Percentiles rank a stretch among this genome's conserved stretches.
Evolutionary conservation across 805 yeast genomes (phyloP).

Genomic region (Jamesozyma rosinii): DNA sequence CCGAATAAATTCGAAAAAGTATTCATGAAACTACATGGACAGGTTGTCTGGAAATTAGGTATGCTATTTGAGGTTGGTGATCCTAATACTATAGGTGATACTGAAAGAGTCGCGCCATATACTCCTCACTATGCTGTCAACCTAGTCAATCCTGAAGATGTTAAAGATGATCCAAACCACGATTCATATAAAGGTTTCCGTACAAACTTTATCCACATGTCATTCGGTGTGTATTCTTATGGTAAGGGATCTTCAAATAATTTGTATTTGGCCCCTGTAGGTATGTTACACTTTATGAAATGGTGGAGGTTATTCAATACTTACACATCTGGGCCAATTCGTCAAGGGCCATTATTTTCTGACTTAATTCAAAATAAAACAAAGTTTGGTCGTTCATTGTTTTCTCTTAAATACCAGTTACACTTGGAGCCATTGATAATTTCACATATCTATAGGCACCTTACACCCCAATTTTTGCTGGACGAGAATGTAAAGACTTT

Average conservation of each 20-base stretch:
- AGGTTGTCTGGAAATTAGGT: slow-evolving; percentile 73
- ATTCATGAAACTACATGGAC: slow-evolving; percentile 53
- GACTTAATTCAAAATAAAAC: slow-evolving; percentile 36
- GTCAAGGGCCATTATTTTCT: slow-evolving; percentile 61
- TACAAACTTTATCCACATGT: slow-evolving; percentile 53
- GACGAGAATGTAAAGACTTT: slow-evolving; percentile 35
- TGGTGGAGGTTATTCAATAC: slow-evolving; percentile 83
- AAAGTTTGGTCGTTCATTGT: slow-evolving; percentile 60
- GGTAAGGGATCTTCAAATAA: slow-evolving; percentile 46
- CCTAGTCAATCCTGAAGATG: slow-evolving; percentile 47
- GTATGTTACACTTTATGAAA: slow-evolving; percentile 52
- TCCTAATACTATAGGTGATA: slow-evolving; percentile 28
- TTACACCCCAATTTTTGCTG: slow-evolving; percentile 35
- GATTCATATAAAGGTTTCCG: slow-evolving; percentile 56
- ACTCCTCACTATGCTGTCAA: slow-evolving; percentile 56
- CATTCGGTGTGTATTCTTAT: slow-evolving; percentile 32
- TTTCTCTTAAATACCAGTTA: slow-evolving; percentile 66
- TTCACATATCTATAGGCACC: slow-evolving; percentile 60
- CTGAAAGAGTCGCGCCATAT: slow-evolving; percentile 40
- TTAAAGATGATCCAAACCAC: slow-evolving; percentile 35
- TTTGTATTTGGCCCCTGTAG: slow-evolving; percentile 63
- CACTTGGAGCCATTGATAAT: slow-evolving; percentile 57
- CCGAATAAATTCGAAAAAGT: slow-evolving; percentile 34
- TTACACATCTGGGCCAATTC: slow-evolving; percentile 67
- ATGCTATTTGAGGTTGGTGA: slow-evolving; percentile 59